These are phyloP conservation scores for Cystoderma amianthinum DNA, from an alignment of 768 basidiomycete species.

Conservation along the genomic window DNA sequence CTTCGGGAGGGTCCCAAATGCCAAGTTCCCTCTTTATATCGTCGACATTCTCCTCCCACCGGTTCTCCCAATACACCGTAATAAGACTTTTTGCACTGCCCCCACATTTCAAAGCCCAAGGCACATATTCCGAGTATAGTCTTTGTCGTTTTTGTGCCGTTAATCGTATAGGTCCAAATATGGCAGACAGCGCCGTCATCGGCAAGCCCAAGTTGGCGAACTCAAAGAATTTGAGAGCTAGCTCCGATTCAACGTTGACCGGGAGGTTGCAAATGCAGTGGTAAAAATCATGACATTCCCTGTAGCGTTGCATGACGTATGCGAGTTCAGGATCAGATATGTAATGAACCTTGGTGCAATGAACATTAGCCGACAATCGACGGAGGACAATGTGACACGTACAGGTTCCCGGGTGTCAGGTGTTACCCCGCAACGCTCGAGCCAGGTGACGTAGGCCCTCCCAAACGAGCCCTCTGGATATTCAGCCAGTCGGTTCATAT, in stretches of 20 bases:
- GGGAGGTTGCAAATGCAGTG: conserved; percentile 88
- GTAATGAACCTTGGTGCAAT: conserved; percentile 70
- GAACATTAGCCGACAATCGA: conserved; percentile 1
- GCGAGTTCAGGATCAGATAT: conserved; percentile 93
- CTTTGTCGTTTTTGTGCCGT: conserved; percentile 42
- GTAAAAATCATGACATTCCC: conserved; percentile 97
- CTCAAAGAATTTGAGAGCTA: conserved; percentile 93
- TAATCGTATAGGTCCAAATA: conserved; percentile 75
- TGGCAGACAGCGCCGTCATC: conserved; percentile 74
- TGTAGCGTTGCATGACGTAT: conserved; percentile 96
- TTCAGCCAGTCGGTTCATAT: conserved; percentile 58
- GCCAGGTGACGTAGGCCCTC: conserved; percentile 82
- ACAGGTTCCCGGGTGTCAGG: conserved; percentile 94
- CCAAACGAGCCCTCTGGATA: conserved; percentile 83
- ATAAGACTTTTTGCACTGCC: conserved; percentile 69
- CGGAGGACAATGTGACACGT: conserved; percentile 7
- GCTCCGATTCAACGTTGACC: conserved; percentile 84
- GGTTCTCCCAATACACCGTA: conserved; percentile 92
- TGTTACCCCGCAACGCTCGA: conserved; percentile 79
- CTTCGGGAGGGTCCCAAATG: conserved; percentile 75
- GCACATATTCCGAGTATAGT: conserved; percentile 77
- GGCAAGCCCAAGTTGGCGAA: conserved; percentile 89
- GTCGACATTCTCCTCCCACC: conserved; percentile 80
- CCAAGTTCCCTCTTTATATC: conserved; percentile 85
- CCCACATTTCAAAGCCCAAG: conserved; percentile 89